These are phyloP conservation scores for Coleophoma crateriformis DNA, from an alignment of 2,329 filamentous ascomycete species.

Conservation along the genomic window DNA sequence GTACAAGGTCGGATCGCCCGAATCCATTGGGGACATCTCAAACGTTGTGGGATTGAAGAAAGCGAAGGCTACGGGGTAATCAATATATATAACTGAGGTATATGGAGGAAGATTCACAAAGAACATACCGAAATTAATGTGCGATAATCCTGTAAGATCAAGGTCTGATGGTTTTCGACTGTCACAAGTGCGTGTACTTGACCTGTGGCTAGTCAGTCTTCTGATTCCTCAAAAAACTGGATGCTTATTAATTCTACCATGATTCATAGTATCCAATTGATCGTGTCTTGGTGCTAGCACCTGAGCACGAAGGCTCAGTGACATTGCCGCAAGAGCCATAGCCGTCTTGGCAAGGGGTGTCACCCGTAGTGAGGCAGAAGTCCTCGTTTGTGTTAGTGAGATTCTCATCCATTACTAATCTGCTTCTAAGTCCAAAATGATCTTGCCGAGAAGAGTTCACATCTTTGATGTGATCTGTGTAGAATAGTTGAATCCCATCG, in stretches of 20 bases:
- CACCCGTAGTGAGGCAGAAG: background rate
- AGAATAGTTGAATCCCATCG: background rate
- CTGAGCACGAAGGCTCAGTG: slow-evolving; percentile 4
- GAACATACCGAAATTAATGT: slow-evolving; percentile 6
- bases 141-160: slow-evolving; percentile 19
- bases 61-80: slow-evolving; percentile 33
- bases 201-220: background rate
- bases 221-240: slow-evolving; percentile 6
- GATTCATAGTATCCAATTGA: slow-evolving; percentile 31
- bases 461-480: background rate
- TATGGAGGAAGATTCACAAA: too few species aligned
- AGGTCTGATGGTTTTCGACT: slow-evolving; percentile 2
- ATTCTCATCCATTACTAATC: background rate
- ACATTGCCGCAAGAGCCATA: slow-evolving; percentile 1
- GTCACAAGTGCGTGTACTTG: slow-evolving; percentile 6
- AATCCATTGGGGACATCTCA: slow-evolving; percentile 19
- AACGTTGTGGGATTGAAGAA: slow-evolving; percentile 32
- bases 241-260: slow-evolving; percentile 14
- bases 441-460: background rate
- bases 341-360: background rate
- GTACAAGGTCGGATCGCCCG: slow-evolving; percentile 3
- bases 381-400: background rate
- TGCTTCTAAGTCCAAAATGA: background rate
- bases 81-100: slow-evolving; percentile 1
- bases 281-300: slow-evolving; percentile 4